Percentiles rank a stretch among this genome's conserved stretches.
phyloP scores from a whole-genome alignment of 176 grass and related monocot species.

The Carex myosuroides region DNA sequence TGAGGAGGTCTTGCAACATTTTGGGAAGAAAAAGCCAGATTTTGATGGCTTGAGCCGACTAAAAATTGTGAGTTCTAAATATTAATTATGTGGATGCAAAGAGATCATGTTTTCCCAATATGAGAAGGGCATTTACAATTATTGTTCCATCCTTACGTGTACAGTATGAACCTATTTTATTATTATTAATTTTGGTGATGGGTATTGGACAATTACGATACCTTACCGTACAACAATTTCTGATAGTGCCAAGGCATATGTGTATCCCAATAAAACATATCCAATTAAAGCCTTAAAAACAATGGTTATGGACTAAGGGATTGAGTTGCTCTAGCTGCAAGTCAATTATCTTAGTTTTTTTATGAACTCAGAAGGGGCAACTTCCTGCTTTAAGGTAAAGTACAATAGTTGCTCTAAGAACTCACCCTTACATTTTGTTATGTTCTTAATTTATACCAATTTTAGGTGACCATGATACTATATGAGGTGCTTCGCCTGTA shows the following conservation, averaged over 20 bases:
- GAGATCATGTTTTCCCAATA: not conserved
- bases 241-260: not conserved
- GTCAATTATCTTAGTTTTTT: not conserved
- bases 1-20: constrained; percentile 63
- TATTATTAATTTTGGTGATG: too few species aligned
- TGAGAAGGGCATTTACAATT: not conserved
- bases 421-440: not conserved
- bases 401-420: too few species aligned
- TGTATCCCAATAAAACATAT: not conserved
- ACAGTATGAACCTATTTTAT: too few species aligned
- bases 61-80: constrained; percentile 46
- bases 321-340: not conserved
- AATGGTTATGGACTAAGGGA: not conserved
- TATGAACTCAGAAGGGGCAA: not conserved
- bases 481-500: constrained; percentile 72
- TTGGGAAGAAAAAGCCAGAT: constrained; percentile 37
- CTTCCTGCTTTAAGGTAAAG: not conserved
- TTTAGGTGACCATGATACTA: constrained; percentile 57
- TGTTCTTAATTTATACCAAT: not conserved
- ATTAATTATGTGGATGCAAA: not conserved
- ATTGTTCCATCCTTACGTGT: not conserved
- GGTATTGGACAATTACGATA: not conserved
- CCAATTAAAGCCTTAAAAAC: not conserved
- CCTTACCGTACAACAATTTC: not conserved
- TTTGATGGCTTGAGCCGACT: constrained; percentile 47